A percentile compares a stretch with the other conserved stretches of the same genome.
Conservation (phyloP, 306 rosid genomes). For the Lotus japonicus region DNA sequence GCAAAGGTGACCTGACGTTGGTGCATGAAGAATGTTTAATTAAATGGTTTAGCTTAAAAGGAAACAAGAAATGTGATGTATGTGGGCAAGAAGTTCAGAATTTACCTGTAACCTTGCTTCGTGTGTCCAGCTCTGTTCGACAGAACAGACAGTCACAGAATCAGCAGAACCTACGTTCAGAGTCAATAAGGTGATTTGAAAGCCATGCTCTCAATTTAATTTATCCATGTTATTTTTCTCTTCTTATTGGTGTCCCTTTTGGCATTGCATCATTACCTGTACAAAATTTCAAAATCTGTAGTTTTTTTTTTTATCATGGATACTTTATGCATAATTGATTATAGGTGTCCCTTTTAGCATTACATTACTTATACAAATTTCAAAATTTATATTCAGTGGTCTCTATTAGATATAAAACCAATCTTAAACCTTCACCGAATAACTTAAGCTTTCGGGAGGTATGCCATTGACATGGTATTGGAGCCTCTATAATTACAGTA, state of each 20-base stretch:
- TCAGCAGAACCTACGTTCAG: constrained; percentile 45
- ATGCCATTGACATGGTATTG: too few species aligned
- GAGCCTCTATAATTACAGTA: background rate
- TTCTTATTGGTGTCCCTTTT: background rate
- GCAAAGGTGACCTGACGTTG: constrained; percentile 91
- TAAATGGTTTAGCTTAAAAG: constrained; percentile 81
- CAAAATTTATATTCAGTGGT: too few species aligned
- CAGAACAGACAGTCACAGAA: constrained; percentile 36
- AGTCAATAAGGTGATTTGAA: constrained; percentile 54
- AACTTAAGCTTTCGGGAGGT: too few species aligned
- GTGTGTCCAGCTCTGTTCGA: constrained; percentile 53
- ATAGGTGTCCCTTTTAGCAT: too few species aligned
- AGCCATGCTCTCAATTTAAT: constrained; percentile 7
- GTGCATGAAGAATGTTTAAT: constrained; percentile 81
- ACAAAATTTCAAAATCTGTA: background rate
- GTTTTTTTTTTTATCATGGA: too few species aligned
- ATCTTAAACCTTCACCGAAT: too few species aligned
- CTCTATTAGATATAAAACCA: too few species aligned
- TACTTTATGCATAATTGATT: too few species aligned
- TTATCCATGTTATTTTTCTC: background rate
- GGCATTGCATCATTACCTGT: background rate
- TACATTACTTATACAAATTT: too few species aligned
- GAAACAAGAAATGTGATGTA: constrained; percentile 84
- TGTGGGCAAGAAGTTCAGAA: constrained; percentile 82
- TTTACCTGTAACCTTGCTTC: constrained; percentile 88